Base-by-base conservation (phyloP, 805 yeast genomes). In the Myxozyma udenii region DNA sequence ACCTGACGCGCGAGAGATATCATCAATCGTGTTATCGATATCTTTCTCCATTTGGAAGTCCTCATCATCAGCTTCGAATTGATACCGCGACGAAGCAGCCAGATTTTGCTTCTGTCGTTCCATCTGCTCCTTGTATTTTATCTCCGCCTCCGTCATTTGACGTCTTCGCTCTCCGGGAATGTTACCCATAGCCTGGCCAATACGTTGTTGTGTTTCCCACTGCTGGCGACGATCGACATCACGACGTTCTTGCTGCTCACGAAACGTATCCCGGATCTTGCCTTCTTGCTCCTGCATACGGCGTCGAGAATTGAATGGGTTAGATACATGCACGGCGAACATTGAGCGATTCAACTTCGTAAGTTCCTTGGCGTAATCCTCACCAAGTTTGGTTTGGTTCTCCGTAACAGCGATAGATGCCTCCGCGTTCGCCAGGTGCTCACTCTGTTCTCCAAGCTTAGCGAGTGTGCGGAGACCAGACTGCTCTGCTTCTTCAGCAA, bases 1-100 rank as follows among this genome's bases (percentile, higher is more conserved):
- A 48, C 76, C 76, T 28, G 95, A 79, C 52, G 84, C 78, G 37
- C 75, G 76, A 11, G 79, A 77, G 44, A 93, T 85, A 66, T 84
- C 87, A 62, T 86, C 90, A 68, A 91, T 73, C 64, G 93, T 93
- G 57, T 78, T 71, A 48, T 89, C 90, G 61, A 89, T 80, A 68
- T 90, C 96, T 57, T 84, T 79, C 66, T 91, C 98, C 79, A 88
- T 79, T 61, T 83, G 93, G 62, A 89, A 95, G 68, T 93, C 98
- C 66, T 91, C 97, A 44, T 82, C 81, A 68, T 91, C 97, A 44
- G 85, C 85, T 65, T 88, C 96, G 62, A 87, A 86, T 62, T 86
- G 87, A 69, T 84, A 89, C 58, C 80, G 72, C 51, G 79, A 72
- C 1, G 95, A 85, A 35, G 80, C 82, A 40, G 65, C 73, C 43